These are phyloP conservation scores for Fragaria nilgerrensis DNA, from an alignment of 306 rosid genomes.

Conservation along the genomic window DNA sequence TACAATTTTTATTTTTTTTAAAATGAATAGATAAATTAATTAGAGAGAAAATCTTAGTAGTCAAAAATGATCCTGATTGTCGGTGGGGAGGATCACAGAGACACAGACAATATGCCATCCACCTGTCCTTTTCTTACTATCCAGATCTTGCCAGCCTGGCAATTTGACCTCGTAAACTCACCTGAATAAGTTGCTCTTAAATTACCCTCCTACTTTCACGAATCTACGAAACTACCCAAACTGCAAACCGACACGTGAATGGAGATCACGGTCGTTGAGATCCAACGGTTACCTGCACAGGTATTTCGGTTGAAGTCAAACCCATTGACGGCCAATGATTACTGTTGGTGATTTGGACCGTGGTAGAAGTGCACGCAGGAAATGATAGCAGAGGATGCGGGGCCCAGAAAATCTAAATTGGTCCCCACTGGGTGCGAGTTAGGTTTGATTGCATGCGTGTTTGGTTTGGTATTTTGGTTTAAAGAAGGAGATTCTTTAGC, in stretches of 20 bases:
- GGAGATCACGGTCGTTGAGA: neutral
- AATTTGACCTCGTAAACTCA: neutral
- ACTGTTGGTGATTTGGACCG: constrained; percentile 2
- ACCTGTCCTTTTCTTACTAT: constrained; percentile 23
- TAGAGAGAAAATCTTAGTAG: neutral
- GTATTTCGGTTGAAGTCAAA: neutral
- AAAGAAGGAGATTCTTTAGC: neutral
- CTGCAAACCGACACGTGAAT: constrained; percentile 7
- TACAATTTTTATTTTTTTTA: neutral
- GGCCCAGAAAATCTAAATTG: neutral
- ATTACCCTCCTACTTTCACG: constrained; percentile 2
- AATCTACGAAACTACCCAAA: constrained; percentile 23
- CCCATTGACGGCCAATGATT: neutral
- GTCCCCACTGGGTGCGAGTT: constrained; percentile 13
- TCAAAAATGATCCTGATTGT: neutral
- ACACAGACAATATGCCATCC: constrained; percentile 12
- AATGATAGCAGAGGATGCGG: neutral
- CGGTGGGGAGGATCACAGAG: neutral
- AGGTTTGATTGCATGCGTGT: constrained; percentile 18
- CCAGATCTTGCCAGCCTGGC: constrained; percentile 22
- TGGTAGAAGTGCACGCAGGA: constrained; percentile 16
- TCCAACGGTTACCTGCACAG: neutral
- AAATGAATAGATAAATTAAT: neutral
- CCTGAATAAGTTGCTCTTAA: neutral
- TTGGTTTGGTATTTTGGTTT: neutral